Evolutionary conservation across 495 filamentous ascomycete species (phyloP).

Genomic region (Aspergillus ellipticus): DNA sequence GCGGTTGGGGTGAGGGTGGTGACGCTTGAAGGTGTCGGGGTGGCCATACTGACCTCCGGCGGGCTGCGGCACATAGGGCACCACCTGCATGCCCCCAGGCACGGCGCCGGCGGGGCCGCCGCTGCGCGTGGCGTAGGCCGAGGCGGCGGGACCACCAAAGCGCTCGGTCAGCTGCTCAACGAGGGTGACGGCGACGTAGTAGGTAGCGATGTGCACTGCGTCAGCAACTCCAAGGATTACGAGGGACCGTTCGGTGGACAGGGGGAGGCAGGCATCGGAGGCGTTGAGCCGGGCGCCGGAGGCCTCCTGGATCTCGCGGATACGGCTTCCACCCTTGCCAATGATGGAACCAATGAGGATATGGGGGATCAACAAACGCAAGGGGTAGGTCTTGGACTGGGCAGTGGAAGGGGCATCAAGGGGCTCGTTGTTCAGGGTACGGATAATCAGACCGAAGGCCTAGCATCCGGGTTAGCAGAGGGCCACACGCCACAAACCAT

Average conservation of each 20-base stretch:
- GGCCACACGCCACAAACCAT: background rate
- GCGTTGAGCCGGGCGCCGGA: slow-evolving; percentile 96
- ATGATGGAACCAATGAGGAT: slow-evolving; percentile 98
- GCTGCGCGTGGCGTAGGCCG: slow-evolving; percentile 92
- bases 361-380: slow-evolving; percentile 92
- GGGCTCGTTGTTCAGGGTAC: slow-evolving; percentile 94
- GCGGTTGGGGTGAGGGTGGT: slow-evolving; percentile 62
- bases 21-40: slow-evolving; percentile 78
- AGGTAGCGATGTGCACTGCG: slow-evolving; percentile 96
- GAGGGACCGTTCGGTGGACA: slow-evolving; percentile 94
- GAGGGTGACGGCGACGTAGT: slow-evolving; percentile 94
- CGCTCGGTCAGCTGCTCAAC: slow-evolving; percentile 94
- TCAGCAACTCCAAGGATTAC: slow-evolving; percentile 88
- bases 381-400: slow-evolving; percentile 94
- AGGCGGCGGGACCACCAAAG: slow-evolving; percentile 92
- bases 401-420: slow-evolving; percentile 79
- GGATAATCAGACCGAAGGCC: slow-evolving; percentile 97
- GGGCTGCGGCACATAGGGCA: slow-evolving; percentile 90
- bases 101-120: slow-evolving; percentile 89
- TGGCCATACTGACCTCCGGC: slow-evolving; percentile 88
- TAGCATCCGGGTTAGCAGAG: slow-evolving; percentile 29
- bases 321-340: slow-evolving; percentile 89
- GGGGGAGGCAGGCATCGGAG: slow-evolving; percentile 86
- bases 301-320: slow-evolving; percentile 97
- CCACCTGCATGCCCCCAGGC: slow-evolving; percentile 95